These are phyloP conservation scores for Nothophaeocryptopus gaeumannii DNA, from an alignment of 2,329 filamentous ascomycete species.

Conservation along the genomic window DNA sequence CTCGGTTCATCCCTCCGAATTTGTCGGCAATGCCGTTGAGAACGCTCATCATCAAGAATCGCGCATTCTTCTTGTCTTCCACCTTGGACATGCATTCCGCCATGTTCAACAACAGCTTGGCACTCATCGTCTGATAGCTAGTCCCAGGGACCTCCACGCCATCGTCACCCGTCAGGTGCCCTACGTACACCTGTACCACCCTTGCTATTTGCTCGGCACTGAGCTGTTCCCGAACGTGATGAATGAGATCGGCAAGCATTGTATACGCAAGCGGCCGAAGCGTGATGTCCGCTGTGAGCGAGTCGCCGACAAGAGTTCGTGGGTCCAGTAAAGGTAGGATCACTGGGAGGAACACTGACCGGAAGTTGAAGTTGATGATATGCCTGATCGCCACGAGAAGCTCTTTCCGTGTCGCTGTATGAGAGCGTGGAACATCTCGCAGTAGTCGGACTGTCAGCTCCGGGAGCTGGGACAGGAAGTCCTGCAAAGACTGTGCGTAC, in stretches of 20 bases:
- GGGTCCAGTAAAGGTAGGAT: constrained; percentile 95
- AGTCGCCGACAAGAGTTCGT: constrained; percentile 89
- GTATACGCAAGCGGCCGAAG: constrained; percentile 95
- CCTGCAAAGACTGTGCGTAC: constrained; percentile 79
- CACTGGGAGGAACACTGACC: constrained; percentile 89
- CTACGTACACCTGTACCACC: constrained; percentile 95
- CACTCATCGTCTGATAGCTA: constrained; percentile 99
- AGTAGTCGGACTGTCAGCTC: constrained; percentile 86
- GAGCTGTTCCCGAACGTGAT: constrained; percentile 90
- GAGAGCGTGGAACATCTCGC: constrained; percentile 91
- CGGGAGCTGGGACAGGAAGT: constrained; percentile 82
- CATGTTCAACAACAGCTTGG: constrained; percentile 95
- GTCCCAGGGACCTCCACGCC: constrained; percentile 66
- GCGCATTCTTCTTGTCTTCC: constrained; percentile 86
- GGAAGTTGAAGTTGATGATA: constrained; percentile 98
- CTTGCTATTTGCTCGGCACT: constrained; percentile 87
- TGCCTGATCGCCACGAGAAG: constrained; percentile 93
- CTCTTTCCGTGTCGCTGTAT: constrained; percentile 90
- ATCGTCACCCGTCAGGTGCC: constrained; percentile 90
- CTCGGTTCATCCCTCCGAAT: constrained; percentile 95
- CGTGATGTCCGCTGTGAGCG: constrained; percentile 92
- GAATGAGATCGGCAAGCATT: constrained; percentile 96
- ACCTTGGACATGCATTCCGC: constrained; percentile 95
- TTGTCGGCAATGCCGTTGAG: constrained; percentile 97
- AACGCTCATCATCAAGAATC: constrained; percentile 95